Evolutionary conservation across 2,329 filamentous ascomycete species (phyloP).

Genomic region (Apiospora rasikravindrae): DNA sequence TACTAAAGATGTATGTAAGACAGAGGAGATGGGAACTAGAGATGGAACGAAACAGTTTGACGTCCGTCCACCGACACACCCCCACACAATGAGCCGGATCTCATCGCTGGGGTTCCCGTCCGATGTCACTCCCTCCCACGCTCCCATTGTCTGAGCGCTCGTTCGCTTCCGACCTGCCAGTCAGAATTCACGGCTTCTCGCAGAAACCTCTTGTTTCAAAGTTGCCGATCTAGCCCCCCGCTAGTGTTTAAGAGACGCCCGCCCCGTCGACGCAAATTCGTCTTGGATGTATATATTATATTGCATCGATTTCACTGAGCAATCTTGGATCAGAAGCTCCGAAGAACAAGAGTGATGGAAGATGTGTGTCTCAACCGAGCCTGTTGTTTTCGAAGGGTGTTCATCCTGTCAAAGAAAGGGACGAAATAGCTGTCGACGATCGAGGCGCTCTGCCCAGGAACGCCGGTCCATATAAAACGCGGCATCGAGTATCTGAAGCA

Average conservation of each 20-base stretch:
- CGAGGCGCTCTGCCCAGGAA: not conserved
- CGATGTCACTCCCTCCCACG: not conserved
- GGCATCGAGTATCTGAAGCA: not conserved
- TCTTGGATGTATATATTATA: not conserved
- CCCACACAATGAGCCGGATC: not conserved
- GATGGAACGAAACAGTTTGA: not conserved
- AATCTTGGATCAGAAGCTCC: not conserved
- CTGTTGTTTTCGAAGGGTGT: not conserved
- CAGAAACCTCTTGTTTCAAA: not conserved
- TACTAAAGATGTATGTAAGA: not conserved
- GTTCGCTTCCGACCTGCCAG: conserved; percentile 2
- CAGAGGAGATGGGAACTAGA: not conserved
- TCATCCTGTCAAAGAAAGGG: not conserved
- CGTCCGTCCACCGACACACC: not conserved
- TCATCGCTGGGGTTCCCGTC: not conserved
- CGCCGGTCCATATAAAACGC: not conserved
- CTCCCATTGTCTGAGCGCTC: not conserved
- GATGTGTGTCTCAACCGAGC: not conserved
- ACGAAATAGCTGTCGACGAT: not conserved
- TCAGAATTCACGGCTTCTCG: not conserved
- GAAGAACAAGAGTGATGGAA: not conserved
- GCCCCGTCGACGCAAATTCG: too few species aligned
- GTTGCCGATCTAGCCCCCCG: not conserved
- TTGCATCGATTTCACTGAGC: not conserved
- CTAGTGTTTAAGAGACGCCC: too few species aligned